phyloP scores from a whole-genome alignment of 768 basidiomycete genomes.

The Mycena vulgaris region DNA sequence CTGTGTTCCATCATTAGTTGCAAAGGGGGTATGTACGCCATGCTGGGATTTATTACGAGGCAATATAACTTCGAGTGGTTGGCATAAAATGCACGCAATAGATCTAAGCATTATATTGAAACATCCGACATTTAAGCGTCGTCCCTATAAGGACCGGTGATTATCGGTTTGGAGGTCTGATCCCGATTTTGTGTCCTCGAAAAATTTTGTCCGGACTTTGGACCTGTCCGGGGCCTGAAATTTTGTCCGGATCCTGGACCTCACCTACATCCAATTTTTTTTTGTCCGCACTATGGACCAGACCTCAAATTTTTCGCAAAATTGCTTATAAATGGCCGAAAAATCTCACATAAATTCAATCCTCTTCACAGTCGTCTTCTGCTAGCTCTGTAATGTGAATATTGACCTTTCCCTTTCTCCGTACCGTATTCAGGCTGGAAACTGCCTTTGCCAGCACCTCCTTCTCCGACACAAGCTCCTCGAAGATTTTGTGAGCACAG shows the following conservation, averaged over 20 bases:
- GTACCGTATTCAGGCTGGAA: slow-evolving; percentile 4
- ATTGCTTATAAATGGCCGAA: neutral
- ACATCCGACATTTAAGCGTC: no score
- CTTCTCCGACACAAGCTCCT: neutral
- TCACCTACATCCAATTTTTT: neutral
- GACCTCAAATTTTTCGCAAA: neutral
- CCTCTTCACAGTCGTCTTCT: neutral
- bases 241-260: neutral
- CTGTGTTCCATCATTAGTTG: no score
- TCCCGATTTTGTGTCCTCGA: neutral
- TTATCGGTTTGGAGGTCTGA: neutral
- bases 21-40: no score
- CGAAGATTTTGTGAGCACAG: neutral
- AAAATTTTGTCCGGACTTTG: neutral
- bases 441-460: slow-evolving; percentile 10
- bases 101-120: no score
- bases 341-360: neutral
- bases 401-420: slow-evolving; percentile 1
- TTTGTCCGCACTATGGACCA: neutral
- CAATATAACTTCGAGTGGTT: no score
- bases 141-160: slow-evolving; percentile 1
- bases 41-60: no score
- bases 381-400: neutral
- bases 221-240: neutral
- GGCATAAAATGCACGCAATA: no score